Evolutionary conservation across 2,329 filamentous ascomycete species (phyloP), one percentile per base, ranked within the genome.

Genomic region (Trichoderma sp.): DNA sequence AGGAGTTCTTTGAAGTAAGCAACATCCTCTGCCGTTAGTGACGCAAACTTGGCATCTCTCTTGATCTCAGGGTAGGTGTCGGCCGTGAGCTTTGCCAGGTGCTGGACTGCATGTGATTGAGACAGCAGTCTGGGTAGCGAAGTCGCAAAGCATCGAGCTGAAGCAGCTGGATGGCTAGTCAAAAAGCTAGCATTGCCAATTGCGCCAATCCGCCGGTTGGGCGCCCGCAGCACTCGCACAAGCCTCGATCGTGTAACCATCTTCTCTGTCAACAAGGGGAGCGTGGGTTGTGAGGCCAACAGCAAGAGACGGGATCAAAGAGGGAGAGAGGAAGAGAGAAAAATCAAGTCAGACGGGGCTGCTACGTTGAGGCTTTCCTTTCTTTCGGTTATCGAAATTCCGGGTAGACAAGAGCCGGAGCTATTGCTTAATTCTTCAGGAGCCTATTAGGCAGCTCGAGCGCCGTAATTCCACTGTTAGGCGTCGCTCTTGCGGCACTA

Each of bases 31-130:
- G 84, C 79, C 3, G 89, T 93, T 74, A 99, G 81, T 77, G 89
- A 80, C 34, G 89, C 83, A 79, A 96, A 99, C 32, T 89, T 90
- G 16, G 87, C 79, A 76, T 97, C 89, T 73, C 96, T 88, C 82
- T 94, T 88, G 75, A 99, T 84, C 70, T 91, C 85, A 10, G 96
- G 95, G 76, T 96, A 96, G 66, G 90, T 91, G 74, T 97, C 92
- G 66, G 92, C 89, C 18, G 96, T 99, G 82, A 91, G 92, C 79
- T 91, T 92, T 77, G 76, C 73, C 32, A 64, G 65, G 71, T 70
- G 67, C 65, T 71, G 69, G 59, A 72, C 66, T 7, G 69, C 70
- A 18, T 70, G 63, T 60, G 75, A 74, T 16, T 72, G 71, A n/a
- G 72, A 69, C 37, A 81, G 60, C 46, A 74, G 72, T 34, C 74